Conservation (phyloP, 129 eudicot species). For the Erigeron canadensis region DNA sequence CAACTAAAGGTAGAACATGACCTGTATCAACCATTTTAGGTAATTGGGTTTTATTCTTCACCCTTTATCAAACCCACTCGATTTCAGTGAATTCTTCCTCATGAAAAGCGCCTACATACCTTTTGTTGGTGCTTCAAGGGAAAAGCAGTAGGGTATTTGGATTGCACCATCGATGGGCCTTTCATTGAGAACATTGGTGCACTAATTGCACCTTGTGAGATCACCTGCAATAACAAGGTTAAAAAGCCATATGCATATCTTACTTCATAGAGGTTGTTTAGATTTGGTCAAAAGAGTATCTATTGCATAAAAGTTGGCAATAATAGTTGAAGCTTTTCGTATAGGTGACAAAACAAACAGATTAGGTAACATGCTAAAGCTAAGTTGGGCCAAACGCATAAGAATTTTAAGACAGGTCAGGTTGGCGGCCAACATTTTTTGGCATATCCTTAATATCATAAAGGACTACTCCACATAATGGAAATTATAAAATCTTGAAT, state of each 20-base stretch:
- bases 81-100: background rate
- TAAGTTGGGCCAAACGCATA: background rate
- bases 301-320: conserved; percentile 1
- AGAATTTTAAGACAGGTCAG: background rate
- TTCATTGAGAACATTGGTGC: conserved; percentile 92
- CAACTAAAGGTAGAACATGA: background rate
- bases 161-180: conserved; percentile 95
- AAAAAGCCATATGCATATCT: background rate
- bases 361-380: background rate
- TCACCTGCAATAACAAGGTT: conserved; percentile 50
- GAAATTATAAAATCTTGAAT: background rate
- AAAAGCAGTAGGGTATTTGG: conserved; percentile 83
- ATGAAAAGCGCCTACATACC: conserved; percentile 38
- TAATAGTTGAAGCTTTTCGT: background rate
- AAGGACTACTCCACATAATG: background rate
- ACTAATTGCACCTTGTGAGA: conserved; percentile 95
- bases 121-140: conserved; percentile 96
- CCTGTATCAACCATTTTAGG: background rate
- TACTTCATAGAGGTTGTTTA: background rate
- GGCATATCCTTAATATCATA: background rate
- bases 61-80: background rate
- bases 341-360: background rate
- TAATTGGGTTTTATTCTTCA: background rate
- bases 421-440: background rate
- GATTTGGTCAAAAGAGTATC: conserved; percentile 2